Evolutionary conservation across 2,329 filamentous ascomycete species (phyloP).

Genomic region (Fusarium camptoceras): DNA sequence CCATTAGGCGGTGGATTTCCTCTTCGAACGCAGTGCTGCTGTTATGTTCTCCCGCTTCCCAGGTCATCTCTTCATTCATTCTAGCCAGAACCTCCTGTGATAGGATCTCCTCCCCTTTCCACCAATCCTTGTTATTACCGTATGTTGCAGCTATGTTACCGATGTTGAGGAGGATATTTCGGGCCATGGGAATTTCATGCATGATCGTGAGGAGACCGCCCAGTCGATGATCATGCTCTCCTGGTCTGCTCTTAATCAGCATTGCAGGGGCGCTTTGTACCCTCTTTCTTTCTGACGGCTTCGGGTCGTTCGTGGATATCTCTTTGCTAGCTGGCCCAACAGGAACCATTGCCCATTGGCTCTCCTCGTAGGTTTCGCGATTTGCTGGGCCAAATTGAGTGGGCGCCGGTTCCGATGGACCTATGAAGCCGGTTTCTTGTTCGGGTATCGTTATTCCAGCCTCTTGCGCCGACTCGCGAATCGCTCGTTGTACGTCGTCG

Average conservation of each 20-base stretch:
- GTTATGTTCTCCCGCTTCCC: constrained; percentile 44
- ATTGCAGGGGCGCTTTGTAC: constrained; percentile 61
- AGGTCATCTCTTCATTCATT: constrained; percentile 49
- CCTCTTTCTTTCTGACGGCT: constrained; percentile 60
- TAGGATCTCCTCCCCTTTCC: constrained; percentile 67
- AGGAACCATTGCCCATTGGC: constrained; percentile 70
- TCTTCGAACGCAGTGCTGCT: constrained; percentile 56
- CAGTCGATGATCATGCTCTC: constrained; percentile 56
- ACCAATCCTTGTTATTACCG: constrained; percentile 69
- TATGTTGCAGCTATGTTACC: constrained; percentile 60
- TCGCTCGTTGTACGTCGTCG: constrained; percentile 66
- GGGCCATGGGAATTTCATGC: constrained; percentile 68
- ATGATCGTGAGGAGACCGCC: constrained; percentile 69
- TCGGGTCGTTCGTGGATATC: constrained; percentile 31
- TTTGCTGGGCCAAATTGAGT: constrained; percentile 71
- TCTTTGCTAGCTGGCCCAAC: constrained; percentile 46
- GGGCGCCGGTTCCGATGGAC: constrained; percentile 54
- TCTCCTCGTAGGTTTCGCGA: constrained; percentile 64
- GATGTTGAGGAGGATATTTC: constrained; percentile 65
- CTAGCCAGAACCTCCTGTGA: constrained; percentile 53
- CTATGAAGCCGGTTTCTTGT: constrained; percentile 65
- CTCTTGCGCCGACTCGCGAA: constrained; percentile 66
- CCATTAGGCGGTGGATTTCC: constrained; percentile 72
- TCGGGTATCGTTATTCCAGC: constrained; percentile 57
- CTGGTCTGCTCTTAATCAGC: constrained; percentile 54